Percentiles rank a stretch among this genome's conserved stretches.
Evolutionary conservation across 2,329 filamentous ascomycete genomes (phyloP).

Genomic region (Fusarium stilboides): DNA sequence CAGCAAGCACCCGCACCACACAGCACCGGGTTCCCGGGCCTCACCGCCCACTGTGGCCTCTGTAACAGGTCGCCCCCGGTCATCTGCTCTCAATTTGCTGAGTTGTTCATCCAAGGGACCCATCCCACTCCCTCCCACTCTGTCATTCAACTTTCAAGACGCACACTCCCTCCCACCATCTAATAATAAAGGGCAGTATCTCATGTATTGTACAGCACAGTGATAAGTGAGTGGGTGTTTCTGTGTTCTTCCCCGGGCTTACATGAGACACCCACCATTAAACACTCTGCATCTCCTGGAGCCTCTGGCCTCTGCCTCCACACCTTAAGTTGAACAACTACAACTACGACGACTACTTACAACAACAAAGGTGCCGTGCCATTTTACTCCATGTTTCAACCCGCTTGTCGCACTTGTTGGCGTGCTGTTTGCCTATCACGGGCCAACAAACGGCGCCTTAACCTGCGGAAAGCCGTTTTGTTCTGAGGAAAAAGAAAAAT

Average conservation of each 20-base stretch:
- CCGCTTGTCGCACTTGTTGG: slow-evolving; percentile 35
- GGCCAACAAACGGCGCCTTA: slow-evolving; percentile 7
- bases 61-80: slow-evolving; percentile 47
- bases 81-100: slow-evolving; percentile 57
- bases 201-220: not conserved
- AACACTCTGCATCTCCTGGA: slow-evolving; percentile 1
- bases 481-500: slow-evolving; percentile 19
- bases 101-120: slow-evolving; percentile 50
- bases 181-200: slow-evolving; percentile 27
- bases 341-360: not conserved
- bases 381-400: slow-evolving; percentile 4
- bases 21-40: slow-evolving; percentile 47
- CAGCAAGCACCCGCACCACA: slow-evolving; percentile 21
- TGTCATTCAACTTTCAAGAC: slow-evolving; percentile 19
- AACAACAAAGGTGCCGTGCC: not conserved
- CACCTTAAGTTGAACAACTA: slow-evolving; percentile 15
- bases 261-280: slow-evolving; percentile 35
- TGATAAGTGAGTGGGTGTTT: slow-evolving; percentile 7
- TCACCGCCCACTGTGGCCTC: slow-evolving; percentile 44
- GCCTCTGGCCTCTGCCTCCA: slow-evolving; percentile 17
- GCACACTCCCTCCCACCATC: slow-evolving; percentile 42
- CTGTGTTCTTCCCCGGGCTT: slow-evolving; percentile 31
- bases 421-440: slow-evolving; percentile 38
- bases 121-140: slow-evolving; percentile 25
- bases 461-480: slow-evolving; percentile 37